Evolutionary conservation across 2,329 filamentous ascomycete genomes (phyloP), one percentile per base, ranked within the genome.

Genomic region (Tolypocladium ovalisporum): DNA sequence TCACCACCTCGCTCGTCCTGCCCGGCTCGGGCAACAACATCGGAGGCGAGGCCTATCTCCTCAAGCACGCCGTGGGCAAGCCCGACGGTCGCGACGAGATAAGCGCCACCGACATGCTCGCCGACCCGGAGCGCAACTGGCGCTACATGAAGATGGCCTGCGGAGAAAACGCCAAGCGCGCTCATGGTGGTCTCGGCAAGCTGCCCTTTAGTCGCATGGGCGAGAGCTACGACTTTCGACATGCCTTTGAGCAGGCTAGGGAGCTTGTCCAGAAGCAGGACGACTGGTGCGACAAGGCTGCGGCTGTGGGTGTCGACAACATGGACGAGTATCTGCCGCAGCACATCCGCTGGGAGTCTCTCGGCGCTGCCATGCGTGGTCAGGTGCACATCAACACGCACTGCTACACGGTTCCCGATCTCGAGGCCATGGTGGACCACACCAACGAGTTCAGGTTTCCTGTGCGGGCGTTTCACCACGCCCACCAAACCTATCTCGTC

Each of bases 111-210:
- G 81, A 87, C 62, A 77, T 88, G 73, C 74, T 88, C 12, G 85
- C 86, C 1, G 83, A 87, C 55, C 85, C 85, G 0, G 84, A 86
- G 47, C 75, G 76, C 27, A 81, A 75, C 59, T 86, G 84, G 81
- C 77, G 86, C 24, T 89, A 87, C 68, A 86, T 89, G 77, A 89
- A 89, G 73, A 89, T 89, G 85, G 86, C 86, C 0, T 89, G 85
- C 61, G 86, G 86, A 39, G 86, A 89, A 70, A 89, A 89, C 63
- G 74, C 85, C 1, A 87, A 87, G 71, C 72, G 77, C 1, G 72
- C 83, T 0, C 86, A 87, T 59, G 84, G 84, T 12, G 75, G 73
- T 52, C 65, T 72, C 5, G 82, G 82, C 29, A 75, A 77, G 55
- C 73, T 73, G 52, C 84, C 83, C 0, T 76, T 76, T 56, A 87